Evolutionary conservation across 2,329 filamentous ascomycete species (phyloP).

Genomic region (Cercospora nicotianae): DNA sequence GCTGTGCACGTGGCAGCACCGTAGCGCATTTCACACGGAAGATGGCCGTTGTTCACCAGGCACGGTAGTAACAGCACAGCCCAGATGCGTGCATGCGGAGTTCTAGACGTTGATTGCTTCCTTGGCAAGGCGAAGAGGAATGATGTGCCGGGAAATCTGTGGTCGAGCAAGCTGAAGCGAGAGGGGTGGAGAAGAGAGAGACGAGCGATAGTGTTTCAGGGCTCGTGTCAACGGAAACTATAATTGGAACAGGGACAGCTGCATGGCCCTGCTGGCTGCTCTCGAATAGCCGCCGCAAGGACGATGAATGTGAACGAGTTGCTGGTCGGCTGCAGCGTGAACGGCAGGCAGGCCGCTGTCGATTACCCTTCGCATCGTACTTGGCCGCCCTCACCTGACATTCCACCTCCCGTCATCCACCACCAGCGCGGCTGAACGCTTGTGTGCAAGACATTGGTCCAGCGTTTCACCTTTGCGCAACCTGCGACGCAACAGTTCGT

Average conservation of each 20-base stretch:
- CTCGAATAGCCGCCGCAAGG: neutral
- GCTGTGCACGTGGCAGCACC: neutral
- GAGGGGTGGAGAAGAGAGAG: neutral
- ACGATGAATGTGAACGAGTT: slow-evolving; percentile 1
- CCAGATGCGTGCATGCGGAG: neutral
- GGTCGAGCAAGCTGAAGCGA: neutral
- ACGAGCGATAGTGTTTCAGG: neutral
- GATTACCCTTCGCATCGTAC: neutral
- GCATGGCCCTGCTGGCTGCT: neutral
- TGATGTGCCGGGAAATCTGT: neutral
- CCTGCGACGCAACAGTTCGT: neutral
- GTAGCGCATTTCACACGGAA: neutral
- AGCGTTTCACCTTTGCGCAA: neutral
- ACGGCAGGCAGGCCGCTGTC: neutral
- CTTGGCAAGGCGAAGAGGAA: neutral
- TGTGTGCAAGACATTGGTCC: neutral
- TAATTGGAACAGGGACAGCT: neutral
- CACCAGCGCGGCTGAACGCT: neutral
- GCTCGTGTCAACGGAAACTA: slow-evolving; percentile 1
- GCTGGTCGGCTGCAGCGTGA: neutral
- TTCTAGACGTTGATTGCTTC: neutral
- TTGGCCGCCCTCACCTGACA: neutral
- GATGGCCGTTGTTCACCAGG: neutral
- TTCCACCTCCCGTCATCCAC: neutral
- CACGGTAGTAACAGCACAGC: neutral